A percentile compares a stretch with the other conserved stretches of the same genome.
phyloP scores from a whole-genome alignment of 257 asterid species.

The Linaria vulgaris region DNA sequence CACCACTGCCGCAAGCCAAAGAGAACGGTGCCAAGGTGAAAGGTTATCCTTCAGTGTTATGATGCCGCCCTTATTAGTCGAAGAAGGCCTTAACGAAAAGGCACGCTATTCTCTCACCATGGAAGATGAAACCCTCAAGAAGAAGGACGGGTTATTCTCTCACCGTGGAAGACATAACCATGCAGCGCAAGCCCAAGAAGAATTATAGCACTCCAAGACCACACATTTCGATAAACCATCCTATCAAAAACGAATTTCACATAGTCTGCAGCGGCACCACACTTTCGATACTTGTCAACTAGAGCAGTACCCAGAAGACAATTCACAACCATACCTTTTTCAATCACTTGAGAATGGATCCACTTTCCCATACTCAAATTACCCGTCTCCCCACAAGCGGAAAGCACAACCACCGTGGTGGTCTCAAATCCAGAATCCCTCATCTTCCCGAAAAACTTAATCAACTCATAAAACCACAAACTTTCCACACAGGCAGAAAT shows the following conservation, averaged over 20 bases:
- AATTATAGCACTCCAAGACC: slow-evolving; percentile 90
- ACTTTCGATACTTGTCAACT: slow-evolving; percentile 77
- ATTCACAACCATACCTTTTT: slow-evolving; percentile 44
- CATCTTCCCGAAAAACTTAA: slow-evolving; percentile 56
- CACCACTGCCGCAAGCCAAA: too few species aligned
- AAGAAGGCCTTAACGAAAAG: too few species aligned
- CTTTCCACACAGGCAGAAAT: slow-evolving; percentile 50
- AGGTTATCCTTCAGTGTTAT: too few species aligned
- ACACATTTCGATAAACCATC: slow-evolving; percentile 52
- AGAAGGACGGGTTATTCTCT: too few species aligned
- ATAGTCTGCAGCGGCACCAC: slow-evolving; percentile 47
- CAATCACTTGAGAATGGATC: slow-evolving; percentile 66
- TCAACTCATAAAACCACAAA: slow-evolving; percentile 44
- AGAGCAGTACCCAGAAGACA: slow-evolving; percentile 69
- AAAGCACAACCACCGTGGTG: slow-evolving; percentile 68
- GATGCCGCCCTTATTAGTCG: too few species aligned
- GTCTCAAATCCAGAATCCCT: slow-evolving; percentile 35
- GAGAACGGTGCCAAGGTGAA: too few species aligned
- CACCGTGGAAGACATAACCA: too few species aligned
- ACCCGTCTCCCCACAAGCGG: slow-evolving; percentile 56
- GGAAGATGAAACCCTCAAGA: too few species aligned
- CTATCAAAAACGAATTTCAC: slow-evolving; percentile 52
- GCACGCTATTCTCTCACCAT: too few species aligned
- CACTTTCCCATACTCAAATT: slow-evolving; percentile 66
- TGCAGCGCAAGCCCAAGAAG: too few species aligned